Conservation (phyloP, 140 eudicot species). For the Oenanthe javanica region DNA sequence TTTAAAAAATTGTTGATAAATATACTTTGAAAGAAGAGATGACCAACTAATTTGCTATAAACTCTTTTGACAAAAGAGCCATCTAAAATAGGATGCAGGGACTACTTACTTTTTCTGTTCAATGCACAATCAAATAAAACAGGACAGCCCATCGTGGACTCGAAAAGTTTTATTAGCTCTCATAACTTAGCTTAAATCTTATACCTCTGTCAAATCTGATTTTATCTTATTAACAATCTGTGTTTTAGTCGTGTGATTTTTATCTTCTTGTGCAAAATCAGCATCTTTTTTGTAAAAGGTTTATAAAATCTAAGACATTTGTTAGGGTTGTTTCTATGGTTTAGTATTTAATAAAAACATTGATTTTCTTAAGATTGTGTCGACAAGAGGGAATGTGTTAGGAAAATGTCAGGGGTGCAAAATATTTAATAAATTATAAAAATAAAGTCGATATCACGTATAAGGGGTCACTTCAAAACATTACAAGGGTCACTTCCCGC, state of each 20-base stretch:
- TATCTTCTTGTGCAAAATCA: not conserved
- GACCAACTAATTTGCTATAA: too few species aligned
- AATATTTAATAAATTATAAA: too few species aligned
- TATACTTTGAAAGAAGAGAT: too few species aligned
- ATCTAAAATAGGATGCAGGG: too few species aligned
- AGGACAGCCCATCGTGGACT: conserved; percentile 5
- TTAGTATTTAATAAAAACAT: not conserved
- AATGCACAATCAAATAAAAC: not conserved
- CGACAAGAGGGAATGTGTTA: not conserved
- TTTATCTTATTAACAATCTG: not conserved
- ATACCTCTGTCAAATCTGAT: not conserved
- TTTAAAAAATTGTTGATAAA: too few species aligned
- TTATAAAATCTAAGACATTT: not conserved
- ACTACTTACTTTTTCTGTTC: not conserved
- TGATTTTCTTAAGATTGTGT: not conserved
- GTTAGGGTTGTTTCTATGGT: not conserved
- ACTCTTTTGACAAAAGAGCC: too few species aligned
- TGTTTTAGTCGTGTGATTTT: not conserved
- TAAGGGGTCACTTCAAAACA: too few species aligned
- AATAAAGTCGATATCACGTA: too few species aligned
- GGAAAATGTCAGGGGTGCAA: not conserved
- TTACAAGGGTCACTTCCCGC: too few species aligned
- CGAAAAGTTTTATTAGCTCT: not conserved
- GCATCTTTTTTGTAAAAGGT: not conserved
- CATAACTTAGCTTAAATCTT: not conserved